Base-by-base conservation (phyloP, 2,329 filamentous ascomycete species). In the Aspergillus ruber region DNA sequence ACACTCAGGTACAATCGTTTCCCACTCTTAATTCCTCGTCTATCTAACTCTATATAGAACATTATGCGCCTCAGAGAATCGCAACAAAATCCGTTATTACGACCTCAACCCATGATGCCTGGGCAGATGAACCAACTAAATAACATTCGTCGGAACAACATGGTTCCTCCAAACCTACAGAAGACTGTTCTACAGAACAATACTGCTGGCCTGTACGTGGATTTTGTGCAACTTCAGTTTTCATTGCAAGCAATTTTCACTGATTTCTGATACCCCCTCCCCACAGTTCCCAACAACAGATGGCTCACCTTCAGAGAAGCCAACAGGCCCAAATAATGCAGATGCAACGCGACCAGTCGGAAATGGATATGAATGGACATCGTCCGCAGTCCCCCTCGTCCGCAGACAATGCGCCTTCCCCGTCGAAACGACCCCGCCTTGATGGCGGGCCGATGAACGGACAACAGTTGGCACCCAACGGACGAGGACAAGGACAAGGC, bases 341-440 rank as follows among this genome's bases (percentile, higher is more conserved):
- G 65, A 94, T 95, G 87, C 87, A 91, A 66, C 80, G 89, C 50
- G 89, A 95, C 60, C 86, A 88, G 46, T 91, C 88, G 13, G 84
- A 85, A 53, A 89, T 93, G 80, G 89, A 95, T 59, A 85, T 86
- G 68, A 88, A 85, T 69, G 86, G 86, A 50, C 83, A 85, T 56
- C 82, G 90, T 50, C 85, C 89, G 23, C 83, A 85, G 49, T 95
- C 91, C 29, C 91, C 91, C 6, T 83, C 84, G 44, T 85, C 85
- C 33, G 84, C 83, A 46, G 90, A 96, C 45, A 93, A 93, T 61
- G 90, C 88, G 21, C 89, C 90, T 4, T 97, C 91, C 27, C 91
- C 91, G 2, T 91, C 87, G 53, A 97, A 97, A 74, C 82, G 90
- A 61, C 88, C 84, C 49, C 86, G 90, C 48, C 80, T 95, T 51